Base-by-base conservation (phyloP, 2,329 filamentous ascomycete genomes). In the Albophoma yamanashiensis region DNA sequence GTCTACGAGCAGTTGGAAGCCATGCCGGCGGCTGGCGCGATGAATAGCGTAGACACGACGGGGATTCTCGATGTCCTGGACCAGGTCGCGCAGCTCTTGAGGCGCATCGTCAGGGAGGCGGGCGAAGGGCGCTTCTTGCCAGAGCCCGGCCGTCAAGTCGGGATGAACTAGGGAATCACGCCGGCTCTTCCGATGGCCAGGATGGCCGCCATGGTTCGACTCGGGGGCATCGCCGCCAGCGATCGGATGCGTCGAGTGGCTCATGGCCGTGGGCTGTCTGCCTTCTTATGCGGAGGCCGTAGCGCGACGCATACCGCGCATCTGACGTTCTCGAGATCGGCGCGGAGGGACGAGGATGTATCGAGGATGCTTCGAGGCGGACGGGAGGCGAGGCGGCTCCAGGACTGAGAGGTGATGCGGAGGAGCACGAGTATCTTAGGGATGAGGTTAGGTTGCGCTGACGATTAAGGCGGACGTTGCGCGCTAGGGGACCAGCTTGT, bases 1-100 rank as follows among this genome's bases (percentile, higher is more conserved):
- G 67, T 89, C 85, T 17, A 91, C 84, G 20, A 91, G 73, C 4
- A 82, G 74, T 69, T 91, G 87, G 63, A 88, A 85, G 64, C 82
- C 78, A 67, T 87, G 83, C 5, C 85, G 82, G 40, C 85, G 81
- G 63, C 77, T 81, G 38, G 85, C 84, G 57, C 78, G 78, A 68
- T 87, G 80, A 25, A 88, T 79, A 40, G 80, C 79, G 64, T 87
- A 87, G 55, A 87, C 78, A 59, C 79, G 78, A 63, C 78, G 80
- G 3, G 85, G 85, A 63, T 86, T 85, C 57, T 87, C 82, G 59
- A 88, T 76, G 59, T 84, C 77, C 60, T 83, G 75, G 27, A 85
- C 76, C 57, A 81, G 71, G 14, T 82, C 77, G 61, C 74, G 78
- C 59, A 89, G 73, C 66, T 86, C 82, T 25, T 73, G 67, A 1